Base-by-base conservation (phyloP, 228 moss, liverwort and hornwort genomes). In the Sphagnum fallax region DNA sequence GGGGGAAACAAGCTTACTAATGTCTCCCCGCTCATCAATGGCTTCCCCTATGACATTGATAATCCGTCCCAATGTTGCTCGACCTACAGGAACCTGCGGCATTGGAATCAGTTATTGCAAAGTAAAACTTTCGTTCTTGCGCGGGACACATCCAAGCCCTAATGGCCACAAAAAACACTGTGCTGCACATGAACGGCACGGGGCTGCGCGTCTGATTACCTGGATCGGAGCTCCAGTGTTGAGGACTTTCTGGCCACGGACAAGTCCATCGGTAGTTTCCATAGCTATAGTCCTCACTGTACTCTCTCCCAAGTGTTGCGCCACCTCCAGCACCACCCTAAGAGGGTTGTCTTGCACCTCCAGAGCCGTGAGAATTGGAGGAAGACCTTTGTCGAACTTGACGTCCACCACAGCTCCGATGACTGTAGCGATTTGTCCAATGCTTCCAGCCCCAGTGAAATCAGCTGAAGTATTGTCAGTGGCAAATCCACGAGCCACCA, bases 11-110 rank as follows among this genome's bases (percentile, higher is more conserved):
- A 58, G 18, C 89, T 80, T 82, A 93, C 91, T 89, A 53, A 94
- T 78, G 0, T 88, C 91, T 73, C 94, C 93, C 67, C 89, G 85
- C 77, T 94, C 84, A 77, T 94, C 94, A 65, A 94, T 91, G 16
- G 94, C 86, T 77, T 94, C 94, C 16, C 94, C 94, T 49, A 94
- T 91, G 5, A 94, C 94, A 64, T 94, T 94, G 77, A 94, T 94
- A 52, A 94, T 94, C 5, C 94, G 91, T 4, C 94, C 94, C 66
- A 94, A 78, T 8, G 84, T 84, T 15, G 94, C 84, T 53, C 94
- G 87, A 60, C 94, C 94, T 5, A 94, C 94, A 53, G 94, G 91
- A 73, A 94, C 75, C 91, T 91, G 76, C 68, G 64, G 9, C 50
- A 55, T 16, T 8, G 55, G 55, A 8, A 55, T 8, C 12, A 12